A percentile compares a stretch with the other conserved stretches of the same genome.
These are phyloP conservation scores for Hygrophila difformis DNA, from an alignment of 257 asterid genomes.

Conservation along the genomic window DNA sequence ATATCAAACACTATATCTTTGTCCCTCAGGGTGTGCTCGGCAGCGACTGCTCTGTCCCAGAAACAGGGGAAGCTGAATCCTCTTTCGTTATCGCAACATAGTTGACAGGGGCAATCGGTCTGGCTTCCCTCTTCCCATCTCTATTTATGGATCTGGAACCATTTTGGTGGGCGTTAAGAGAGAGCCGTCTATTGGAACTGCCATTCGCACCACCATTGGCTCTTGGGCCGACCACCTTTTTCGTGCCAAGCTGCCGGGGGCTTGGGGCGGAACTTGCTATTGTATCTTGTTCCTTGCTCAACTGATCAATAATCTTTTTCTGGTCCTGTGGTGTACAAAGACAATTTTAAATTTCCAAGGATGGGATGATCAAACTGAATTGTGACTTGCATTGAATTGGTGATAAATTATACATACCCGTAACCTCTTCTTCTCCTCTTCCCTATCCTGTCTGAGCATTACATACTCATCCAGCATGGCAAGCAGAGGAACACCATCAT, in stretches of 20 bases:
- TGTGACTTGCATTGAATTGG: too few relatives aligned
- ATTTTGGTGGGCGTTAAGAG: constrained; percentile 72
- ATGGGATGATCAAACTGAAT: too few relatives aligned
- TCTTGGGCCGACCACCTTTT: constrained; percentile 64
- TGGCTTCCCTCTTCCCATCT: constrained; percentile 69
- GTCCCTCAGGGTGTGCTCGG: constrained; percentile 25
- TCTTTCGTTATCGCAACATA: constrained; percentile 65
- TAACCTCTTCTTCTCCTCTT: constrained; percentile 94
- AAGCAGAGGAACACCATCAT: constrained; percentile 97
- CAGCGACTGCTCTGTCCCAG: constrained; percentile 26
- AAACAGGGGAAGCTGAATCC: constrained; percentile 28
- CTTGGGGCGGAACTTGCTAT: constrained; percentile 69
- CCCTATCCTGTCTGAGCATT: constrained; percentile 93
- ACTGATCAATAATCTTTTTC: constrained; percentile 51
- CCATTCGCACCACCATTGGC: constrained; percentile 71
- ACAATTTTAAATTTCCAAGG: neutral
- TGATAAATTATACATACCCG: constrained; percentile 43
- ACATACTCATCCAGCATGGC: constrained; percentile 96
- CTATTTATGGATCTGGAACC: constrained; percentile 65
- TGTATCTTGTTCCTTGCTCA: constrained; percentile 33
- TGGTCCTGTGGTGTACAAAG: constrained; percentile 28
- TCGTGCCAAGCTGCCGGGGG: constrained; percentile 61
- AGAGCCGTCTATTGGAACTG: constrained; percentile 53
- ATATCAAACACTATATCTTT: neutral
- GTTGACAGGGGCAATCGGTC: constrained; percentile 62